Evolutionary conservation across 352 stramenopile species (phyloP), one percentile per base, ranked within the genome.

Genomic region (Globisporangium uncinulatum): DNA sequence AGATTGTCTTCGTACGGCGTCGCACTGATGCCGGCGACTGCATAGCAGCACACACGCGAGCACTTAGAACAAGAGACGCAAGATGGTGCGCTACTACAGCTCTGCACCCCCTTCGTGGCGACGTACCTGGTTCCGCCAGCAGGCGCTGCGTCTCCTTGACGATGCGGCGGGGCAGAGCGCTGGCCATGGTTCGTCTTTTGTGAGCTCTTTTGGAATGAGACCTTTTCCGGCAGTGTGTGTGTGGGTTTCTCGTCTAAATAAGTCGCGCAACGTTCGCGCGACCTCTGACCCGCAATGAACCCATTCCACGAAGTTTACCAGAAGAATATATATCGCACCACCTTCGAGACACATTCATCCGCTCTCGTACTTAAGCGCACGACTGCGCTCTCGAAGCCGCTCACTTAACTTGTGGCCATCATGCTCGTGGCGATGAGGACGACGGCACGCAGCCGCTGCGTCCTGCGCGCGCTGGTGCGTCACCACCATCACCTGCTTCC

Each of bases 1-100:
- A 98, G 77, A 73, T 99, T 99, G 75, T 99, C 96, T 64, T 97
- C 83, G 69, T 98, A 99, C 24, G 96, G 96, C 45, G 89, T 98
- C 37, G 96, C 96, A 57, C 84, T 98, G 56, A 99, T 99, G 45
- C 97, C 97, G 51, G 93, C 79, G 37, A 99, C 90, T 56, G 21
- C 8, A 29, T 29, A 39, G 24, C 6, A 10, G 31, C 6, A 3
- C 14, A 10, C 32, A 34, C 19, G 13, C 9, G 29, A 58, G 31
- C 42, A n/a, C 31, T 45, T 29, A 29, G 24, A 29, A 29, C 24
- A 29, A 29, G 24, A 29, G 24, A 29, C 24, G 4, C 24, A 29
- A 29, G 24, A 29, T 4, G 4, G 24, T 29, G 24, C 24, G 24
- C 24, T 29, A 29, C 24, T 29, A 4, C 24, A 29, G 24, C 24